A percentile compares a stretch with the other conserved stretches of the same genome.
Conservation (phyloP, 805 yeast genomes). For the Wickerhamiella spandovensis region DNA sequence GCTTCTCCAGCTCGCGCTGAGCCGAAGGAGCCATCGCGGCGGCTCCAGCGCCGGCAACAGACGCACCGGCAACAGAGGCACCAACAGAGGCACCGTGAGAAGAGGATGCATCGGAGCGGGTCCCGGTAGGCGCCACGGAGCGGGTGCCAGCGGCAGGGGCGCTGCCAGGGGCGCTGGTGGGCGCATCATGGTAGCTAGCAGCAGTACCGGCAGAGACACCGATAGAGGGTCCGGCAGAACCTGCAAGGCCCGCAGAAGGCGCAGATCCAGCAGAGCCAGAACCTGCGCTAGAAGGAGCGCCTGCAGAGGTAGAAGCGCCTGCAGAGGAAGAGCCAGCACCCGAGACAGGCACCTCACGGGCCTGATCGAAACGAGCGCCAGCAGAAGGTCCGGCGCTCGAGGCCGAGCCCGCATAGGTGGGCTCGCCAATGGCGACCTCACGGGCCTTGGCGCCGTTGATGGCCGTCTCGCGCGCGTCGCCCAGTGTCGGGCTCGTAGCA, state of each 20-base stretch:
- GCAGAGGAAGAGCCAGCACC: neutral
- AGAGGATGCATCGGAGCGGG: too few species aligned
- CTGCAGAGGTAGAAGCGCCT: neutral
- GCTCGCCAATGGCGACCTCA: neutral
- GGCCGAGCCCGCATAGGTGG: slow-evolving; percentile 9
- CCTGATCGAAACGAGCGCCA: slow-evolving; percentile 2
- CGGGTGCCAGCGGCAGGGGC: neutral
- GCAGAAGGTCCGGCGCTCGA: slow-evolving; percentile 5
- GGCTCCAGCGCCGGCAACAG: neutral
- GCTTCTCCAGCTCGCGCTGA: slow-evolving; percentile 8
- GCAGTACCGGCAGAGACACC: too few species aligned
- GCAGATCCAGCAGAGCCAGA: too few species aligned
- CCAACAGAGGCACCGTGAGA: neutral
- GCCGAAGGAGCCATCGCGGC: neutral
- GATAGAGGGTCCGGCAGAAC: too few species aligned
- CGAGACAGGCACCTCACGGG: neutral
- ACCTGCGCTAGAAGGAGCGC: neutral
- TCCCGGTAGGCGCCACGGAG: too few species aligned
- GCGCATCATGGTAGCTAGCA: too few species aligned
- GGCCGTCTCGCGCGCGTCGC: too few species aligned
- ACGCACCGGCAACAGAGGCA: neutral
- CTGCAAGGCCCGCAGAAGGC: too few species aligned
- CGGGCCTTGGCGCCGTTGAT: neutral
- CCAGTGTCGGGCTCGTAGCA: neutral
- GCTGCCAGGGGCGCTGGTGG: neutral